These are phyloP conservation scores for Flaveria brownii DNA, from an alignment of 129 eudicot genomes.

Conservation along the genomic window DNA sequence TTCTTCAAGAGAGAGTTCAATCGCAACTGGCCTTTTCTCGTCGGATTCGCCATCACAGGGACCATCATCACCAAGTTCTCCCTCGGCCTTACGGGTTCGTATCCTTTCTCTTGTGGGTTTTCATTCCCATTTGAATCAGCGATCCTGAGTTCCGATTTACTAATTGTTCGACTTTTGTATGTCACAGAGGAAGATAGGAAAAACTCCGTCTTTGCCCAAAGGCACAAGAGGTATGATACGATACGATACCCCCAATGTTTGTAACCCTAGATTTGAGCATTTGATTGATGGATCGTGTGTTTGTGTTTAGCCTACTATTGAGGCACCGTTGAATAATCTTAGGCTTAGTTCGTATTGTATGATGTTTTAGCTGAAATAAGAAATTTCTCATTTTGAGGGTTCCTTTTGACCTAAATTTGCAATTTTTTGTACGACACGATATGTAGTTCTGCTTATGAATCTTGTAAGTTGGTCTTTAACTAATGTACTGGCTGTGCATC, in stretches of 20 bases:
- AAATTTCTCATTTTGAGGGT: too few relatives aligned
- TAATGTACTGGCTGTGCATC: background rate
- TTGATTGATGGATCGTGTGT: background rate
- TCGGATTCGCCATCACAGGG: constrained; percentile 76
- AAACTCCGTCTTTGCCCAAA: constrained; percentile 67
- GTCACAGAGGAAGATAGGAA: constrained; percentile 65
- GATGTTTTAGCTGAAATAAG: too few relatives aligned
- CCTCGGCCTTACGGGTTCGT: constrained; percentile 62
- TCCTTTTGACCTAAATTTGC: background rate
- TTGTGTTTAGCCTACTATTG: too few relatives aligned
- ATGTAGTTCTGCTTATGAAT: background rate
- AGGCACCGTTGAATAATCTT: too few relatives aligned
- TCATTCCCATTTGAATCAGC: background rate
- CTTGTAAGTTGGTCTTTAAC: background rate
- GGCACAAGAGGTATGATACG: constrained; percentile 52
- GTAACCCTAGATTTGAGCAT: constrained; percentile 22
- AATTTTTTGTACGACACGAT: background rate
- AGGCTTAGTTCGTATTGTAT: too few relatives aligned
- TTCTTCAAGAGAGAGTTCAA: constrained; percentile 48
- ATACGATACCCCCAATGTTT: background rate
- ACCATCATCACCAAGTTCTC: constrained; percentile 63
- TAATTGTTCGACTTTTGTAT: background rate
- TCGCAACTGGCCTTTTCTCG: constrained; percentile 48
- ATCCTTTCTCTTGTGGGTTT: background rate
- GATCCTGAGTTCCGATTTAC: background rate